A percentile compares a stretch with the other conserved stretches of the same genome.
Evolutionary conservation across 1,284 basidiomycete genomes (phyloP).

Genomic region (Sporisorium sorghi): DNA sequence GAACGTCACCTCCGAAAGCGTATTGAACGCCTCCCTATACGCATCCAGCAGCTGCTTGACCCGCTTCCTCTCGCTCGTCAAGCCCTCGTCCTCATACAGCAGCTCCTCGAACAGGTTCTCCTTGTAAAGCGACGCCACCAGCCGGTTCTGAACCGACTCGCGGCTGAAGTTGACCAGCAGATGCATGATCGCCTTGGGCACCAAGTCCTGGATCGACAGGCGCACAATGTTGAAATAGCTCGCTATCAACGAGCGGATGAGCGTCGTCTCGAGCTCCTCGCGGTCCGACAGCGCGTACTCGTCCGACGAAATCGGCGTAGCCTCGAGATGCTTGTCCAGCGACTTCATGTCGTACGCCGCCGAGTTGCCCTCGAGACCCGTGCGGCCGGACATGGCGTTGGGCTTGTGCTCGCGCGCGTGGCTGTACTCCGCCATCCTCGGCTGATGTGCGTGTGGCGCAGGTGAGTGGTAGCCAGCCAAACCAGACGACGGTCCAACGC

Average conservation of each 20-base stretch:
- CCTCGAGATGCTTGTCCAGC: constrained; percentile 82
- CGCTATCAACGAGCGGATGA: constrained; percentile 92
- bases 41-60: constrained; percentile 95
- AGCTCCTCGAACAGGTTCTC: constrained; percentile 82
- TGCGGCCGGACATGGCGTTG: constrained; percentile 74
- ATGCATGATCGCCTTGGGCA: constrained; percentile 79
- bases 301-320: constrained; percentile 75
- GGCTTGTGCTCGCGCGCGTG: constrained; percentile 50
- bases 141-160: constrained; percentile 92
- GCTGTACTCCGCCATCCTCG: constrained; percentile 42
- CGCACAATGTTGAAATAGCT: constrained; percentile 97
- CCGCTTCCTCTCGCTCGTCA: constrained; percentile 90
- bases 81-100: constrained; percentile 92
- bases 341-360: constrained; percentile 99
- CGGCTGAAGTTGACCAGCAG: constrained; percentile 95
- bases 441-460: constrained; percentile 29
- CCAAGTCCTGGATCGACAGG: constrained; percentile 94
- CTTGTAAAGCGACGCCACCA: constrained; percentile 92
- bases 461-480: constrained; percentile 44
- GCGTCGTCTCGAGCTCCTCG: constrained; percentile 94
- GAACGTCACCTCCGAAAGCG: constrained; percentile 58
- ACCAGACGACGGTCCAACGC: constrained; percentile 46
- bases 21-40: constrained; percentile 91
- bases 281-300: constrained; percentile 76
- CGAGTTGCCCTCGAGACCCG: constrained; percentile 78